These are phyloP conservation scores for Torrubiellomyces zombiae DNA, from an alignment of 2,329 filamentous ascomycete genomes.

Conservation along the genomic window DNA sequence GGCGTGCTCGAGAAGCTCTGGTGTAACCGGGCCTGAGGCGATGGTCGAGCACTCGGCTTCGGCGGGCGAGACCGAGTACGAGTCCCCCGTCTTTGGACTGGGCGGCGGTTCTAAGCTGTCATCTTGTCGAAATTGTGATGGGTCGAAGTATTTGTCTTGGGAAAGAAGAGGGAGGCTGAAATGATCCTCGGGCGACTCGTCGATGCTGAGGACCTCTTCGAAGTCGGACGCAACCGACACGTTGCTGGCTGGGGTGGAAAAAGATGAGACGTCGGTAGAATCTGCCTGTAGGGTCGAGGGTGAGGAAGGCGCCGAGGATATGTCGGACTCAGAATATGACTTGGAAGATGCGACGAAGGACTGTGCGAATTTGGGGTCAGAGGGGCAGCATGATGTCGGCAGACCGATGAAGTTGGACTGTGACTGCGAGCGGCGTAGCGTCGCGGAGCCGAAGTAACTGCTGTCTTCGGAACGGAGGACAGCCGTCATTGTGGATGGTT, in stretches of 20 bases:
- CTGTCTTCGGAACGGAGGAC: constrained; percentile 40
- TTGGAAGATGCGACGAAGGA: constrained; percentile 26
- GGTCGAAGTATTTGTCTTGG: constrained; percentile 26
- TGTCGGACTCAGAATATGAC: constrained; percentile 27
- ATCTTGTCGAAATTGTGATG: constrained; percentile 13
- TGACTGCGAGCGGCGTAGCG: constrained; percentile 42
- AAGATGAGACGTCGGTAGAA: constrained; percentile 38
- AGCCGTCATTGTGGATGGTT: constrained; percentile 30
- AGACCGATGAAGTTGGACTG: constrained; percentile 36
- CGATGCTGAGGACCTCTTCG: constrained; percentile 29
- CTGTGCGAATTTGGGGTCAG: constrained; percentile 29
- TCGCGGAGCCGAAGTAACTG: constrained; percentile 35
- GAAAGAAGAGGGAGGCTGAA: constrained; percentile 29
- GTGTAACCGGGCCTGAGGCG: constrained; percentile 40
- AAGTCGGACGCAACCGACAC: constrained; percentile 43
- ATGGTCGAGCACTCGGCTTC: constrained; percentile 33
- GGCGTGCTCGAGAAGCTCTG: constrained; percentile 40
- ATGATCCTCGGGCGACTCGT: constrained; percentile 27
- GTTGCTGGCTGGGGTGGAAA: constrained; percentile 47
- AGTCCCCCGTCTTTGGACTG: constrained; percentile 32
- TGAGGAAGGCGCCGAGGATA: constrained; percentile 39
- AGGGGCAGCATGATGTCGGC: constrained; percentile 24
- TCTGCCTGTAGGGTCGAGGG: constrained; percentile 34
- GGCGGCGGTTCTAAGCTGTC: constrained; percentile 31
- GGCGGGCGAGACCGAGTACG: constrained; percentile 34